Percentiles rank a stretch among this genome's conserved stretches.
phyloP scores from a whole-genome alignment of 768 basidiomycete species.

The Mycena olivaceomarginata region DNA sequence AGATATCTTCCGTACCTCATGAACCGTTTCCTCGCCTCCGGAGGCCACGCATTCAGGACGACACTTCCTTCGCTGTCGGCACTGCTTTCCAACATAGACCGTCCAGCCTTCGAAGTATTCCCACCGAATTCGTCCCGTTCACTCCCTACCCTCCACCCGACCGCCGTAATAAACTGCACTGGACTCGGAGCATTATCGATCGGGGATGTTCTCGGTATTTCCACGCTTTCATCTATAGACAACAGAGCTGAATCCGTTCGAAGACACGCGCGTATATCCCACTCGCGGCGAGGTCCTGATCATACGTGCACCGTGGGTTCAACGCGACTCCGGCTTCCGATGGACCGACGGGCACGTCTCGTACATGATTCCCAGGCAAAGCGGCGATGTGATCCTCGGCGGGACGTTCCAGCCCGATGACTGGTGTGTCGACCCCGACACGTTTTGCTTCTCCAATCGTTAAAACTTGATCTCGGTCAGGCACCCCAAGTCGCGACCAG shows the following conservation, averaged over 20 bases:
- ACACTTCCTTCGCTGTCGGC: not conserved
- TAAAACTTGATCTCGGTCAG: no score
- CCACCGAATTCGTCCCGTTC: not conserved
- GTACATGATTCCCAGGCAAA: constrained; percentile 39
- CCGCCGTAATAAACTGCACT: not conserved
- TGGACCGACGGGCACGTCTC: not conserved
- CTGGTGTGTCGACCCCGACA: not conserved
- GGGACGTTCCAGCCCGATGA: constrained; percentile 37
- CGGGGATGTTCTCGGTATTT: not conserved
- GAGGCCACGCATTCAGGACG: not conserved
- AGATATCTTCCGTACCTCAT: not conserved
- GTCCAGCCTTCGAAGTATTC: not conserved
- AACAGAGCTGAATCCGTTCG: no score
- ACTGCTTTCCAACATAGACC: not conserved
- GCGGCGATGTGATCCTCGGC: constrained; percentile 40
- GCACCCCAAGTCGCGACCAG: constrained; percentile 27
- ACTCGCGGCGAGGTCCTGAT: not conserved
- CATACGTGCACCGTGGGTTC: not conserved
- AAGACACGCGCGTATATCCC: not conserved
- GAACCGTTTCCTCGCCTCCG: not conserved
- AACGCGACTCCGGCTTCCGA: not conserved
- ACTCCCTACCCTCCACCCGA: not conserved
- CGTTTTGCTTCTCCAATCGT: no score
- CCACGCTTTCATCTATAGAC: no score
- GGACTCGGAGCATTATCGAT: not conserved